Base-by-base conservation (phyloP, 345 rosid species). In the Dimocarpus longan region DNA sequence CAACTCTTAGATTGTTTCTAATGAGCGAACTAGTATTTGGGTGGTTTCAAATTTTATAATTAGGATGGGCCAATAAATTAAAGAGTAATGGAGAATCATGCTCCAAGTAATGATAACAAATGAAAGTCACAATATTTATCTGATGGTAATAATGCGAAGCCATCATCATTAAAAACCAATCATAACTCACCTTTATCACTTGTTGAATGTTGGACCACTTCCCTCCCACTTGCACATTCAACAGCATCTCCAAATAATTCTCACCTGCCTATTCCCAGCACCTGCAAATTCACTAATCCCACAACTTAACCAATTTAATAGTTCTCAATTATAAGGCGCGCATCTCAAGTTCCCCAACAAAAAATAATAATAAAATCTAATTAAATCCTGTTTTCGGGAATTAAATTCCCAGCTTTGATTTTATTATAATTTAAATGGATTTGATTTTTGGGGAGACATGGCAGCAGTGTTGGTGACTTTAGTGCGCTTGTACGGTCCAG, bases 401-500 rank as follows among this genome's bases (percentile, higher is more conserved):
- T 59, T 75, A 65, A 80, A 75, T 79, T 68, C 78, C 66, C 32
- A 15, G 4, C n/a, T 44, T 74, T 62, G 5, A 12, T 19, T 15
- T 12, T 72, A 32, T 32, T 32, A 32, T 10, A 59, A 18, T 56
- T 28, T 32, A 37, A 16, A 24, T 48, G 8, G 21, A 28, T 16
- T 44, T 10, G 5, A 65, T 10, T 15, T 13, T 52, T 26, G 43
- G 56, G 8, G 24, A 16, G 44, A 64, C 50, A 37, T 43, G 73
- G 73, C 32, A n/a, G 3, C 26, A 59, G 26, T 1, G 8, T 46
- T 46, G 10, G 52, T 6, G 10, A 11, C 68, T 5, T 52, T 42
- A 40, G 70, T 74, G 76, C 70, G 21, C 68, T 46, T 57, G 75
- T 44, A 75, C 75, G 22, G 60, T 75, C 82, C 85, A 83, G 86